Percentiles rank a stretch among this genome's conserved stretches.
Evolutionary conservation across 257 asterid genomes (phyloP).

Genomic region (Gentiana dahurica): DNA sequence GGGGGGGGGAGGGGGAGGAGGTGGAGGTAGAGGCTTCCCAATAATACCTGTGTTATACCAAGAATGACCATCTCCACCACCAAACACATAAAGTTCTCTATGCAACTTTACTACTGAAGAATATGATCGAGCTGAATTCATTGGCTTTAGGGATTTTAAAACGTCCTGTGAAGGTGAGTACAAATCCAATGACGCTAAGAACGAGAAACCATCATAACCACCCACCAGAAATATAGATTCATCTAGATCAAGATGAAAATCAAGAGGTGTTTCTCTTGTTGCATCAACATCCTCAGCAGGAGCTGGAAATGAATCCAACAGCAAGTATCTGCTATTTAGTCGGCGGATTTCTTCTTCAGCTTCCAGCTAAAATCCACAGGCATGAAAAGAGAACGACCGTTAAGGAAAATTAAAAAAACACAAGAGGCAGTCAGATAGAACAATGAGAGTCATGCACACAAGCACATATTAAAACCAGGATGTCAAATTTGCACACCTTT

Average conservation of each 20-base stretch:
- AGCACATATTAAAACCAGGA: neutral
- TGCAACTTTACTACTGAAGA: slow-evolving; percentile 47
- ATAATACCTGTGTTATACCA: slow-evolving; percentile 69
- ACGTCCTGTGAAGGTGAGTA: slow-evolving; percentile 58
- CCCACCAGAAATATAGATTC: slow-evolving; percentile 63
- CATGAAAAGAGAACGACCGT: neutral
- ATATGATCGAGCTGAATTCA: slow-evolving; percentile 52
- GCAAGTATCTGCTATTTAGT: slow-evolving; percentile 31
- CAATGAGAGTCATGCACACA: neutral
- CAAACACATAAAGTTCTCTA: slow-evolving; percentile 62
- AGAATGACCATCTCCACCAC: slow-evolving; percentile 57
- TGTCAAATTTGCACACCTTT: neutral
- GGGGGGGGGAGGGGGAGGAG: neutral
- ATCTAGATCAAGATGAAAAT: slow-evolving; percentile 20
- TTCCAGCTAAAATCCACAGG: slow-evolving; percentile 34
- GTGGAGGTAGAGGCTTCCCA: slow-evolving; percentile 1
- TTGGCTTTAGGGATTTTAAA: slow-evolving; percentile 50
- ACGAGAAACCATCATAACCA: slow-evolving; percentile 67
- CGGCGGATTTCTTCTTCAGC: slow-evolving; percentile 50
- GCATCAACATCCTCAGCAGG: slow-evolving; percentile 23
- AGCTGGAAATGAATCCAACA: slow-evolving; percentile 35
- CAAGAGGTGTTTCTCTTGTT: slow-evolving; percentile 18
- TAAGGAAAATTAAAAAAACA: neutral
- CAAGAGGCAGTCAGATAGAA: neutral
- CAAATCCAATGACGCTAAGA: slow-evolving; percentile 51